A percentile compares a stretch with the other conserved stretches of the same genome.
These are phyloP conservation scores for Leccinum solheimii DNA, from an alignment of 1,284 basidiomycete genomes.

Conservation along the genomic window DNA sequence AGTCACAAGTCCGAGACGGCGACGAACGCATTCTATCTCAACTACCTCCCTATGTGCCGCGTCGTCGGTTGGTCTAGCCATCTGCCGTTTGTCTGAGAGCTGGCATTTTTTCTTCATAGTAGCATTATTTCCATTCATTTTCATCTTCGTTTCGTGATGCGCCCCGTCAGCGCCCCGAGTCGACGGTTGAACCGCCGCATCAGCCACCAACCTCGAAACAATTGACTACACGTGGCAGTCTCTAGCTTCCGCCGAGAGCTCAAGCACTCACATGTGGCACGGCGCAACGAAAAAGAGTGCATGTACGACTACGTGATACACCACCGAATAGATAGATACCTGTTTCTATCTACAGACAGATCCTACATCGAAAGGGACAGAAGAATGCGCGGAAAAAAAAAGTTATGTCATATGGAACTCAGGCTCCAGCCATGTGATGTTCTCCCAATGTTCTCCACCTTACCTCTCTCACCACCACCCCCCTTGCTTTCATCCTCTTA, in stretches of 20 bases:
- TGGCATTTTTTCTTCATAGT: neutral
- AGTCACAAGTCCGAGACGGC: neutral
- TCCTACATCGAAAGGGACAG: neutral
- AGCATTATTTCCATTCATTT: neutral
- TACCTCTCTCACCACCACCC: neutral
- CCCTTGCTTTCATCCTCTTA: neutral
- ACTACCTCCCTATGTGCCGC: neutral
- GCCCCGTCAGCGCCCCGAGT: neutral
- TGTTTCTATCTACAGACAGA: neutral
- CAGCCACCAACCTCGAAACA: neutral
- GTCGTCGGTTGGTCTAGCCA: neutral
- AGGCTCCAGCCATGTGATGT: neutral
- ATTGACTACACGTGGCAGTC: neutral
- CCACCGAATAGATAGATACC: neutral
- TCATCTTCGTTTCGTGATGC: neutral
- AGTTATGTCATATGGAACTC: neutral
- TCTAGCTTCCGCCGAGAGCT: neutral
- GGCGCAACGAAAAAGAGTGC: neutral
- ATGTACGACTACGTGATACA: neutral
- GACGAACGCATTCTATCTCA: neutral
- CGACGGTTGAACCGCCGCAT: too few species aligned
- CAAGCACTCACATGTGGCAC: neutral
- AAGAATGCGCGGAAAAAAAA: neutral
- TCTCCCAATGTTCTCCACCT: neutral
- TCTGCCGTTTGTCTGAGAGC: neutral